These are phyloP conservation scores for Sporothrix phasma DNA, from an alignment of 2,329 filamentous ascomycete species.

Conservation along the genomic window DNA sequence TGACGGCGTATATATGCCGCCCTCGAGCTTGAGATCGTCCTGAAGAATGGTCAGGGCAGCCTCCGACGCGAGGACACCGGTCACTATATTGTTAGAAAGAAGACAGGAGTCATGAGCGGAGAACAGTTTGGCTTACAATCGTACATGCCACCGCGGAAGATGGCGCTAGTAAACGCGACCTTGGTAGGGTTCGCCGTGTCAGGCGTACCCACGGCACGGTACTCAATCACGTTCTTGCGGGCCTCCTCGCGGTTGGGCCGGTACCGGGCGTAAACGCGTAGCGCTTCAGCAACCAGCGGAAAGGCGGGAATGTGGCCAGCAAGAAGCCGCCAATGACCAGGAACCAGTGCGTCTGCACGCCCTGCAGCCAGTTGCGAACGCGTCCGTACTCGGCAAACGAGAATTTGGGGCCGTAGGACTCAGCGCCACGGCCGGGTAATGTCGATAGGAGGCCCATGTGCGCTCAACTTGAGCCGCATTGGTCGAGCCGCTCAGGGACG, in stretches of 20 bases:
- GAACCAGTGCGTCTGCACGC: constrained; percentile 40
- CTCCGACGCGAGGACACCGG: constrained; percentile 52
- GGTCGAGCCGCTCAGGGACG: constrained; percentile 38
- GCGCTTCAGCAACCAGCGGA: constrained; percentile 36
- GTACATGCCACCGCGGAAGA: constrained; percentile 54
- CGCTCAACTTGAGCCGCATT: constrained; percentile 49
- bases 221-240: constrained; percentile 51
- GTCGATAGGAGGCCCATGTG: constrained; percentile 49
- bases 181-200: constrained; percentile 35
- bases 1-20: constrained; percentile 63
- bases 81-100: constrained; percentile 38
- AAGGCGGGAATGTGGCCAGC: constrained; percentile 33
- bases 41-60: constrained; percentile 56
- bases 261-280: constrained; percentile 45
- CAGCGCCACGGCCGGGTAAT: constrained; percentile 32
- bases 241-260: constrained; percentile 43
- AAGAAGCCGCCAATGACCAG: constrained; percentile 36
- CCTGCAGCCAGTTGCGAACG: constrained; percentile 39
- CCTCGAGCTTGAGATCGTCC: constrained; percentile 49
- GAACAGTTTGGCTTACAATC: constrained; percentile 37
- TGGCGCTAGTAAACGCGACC: constrained; percentile 45
- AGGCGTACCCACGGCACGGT: constrained; percentile 53
- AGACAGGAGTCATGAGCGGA: background rate
- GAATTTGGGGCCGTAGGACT: constrained; percentile 54
- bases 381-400: constrained; percentile 46